Conservation (phyloP, 768 basidiomycete species). For the Mycena leptocephala region DNA sequence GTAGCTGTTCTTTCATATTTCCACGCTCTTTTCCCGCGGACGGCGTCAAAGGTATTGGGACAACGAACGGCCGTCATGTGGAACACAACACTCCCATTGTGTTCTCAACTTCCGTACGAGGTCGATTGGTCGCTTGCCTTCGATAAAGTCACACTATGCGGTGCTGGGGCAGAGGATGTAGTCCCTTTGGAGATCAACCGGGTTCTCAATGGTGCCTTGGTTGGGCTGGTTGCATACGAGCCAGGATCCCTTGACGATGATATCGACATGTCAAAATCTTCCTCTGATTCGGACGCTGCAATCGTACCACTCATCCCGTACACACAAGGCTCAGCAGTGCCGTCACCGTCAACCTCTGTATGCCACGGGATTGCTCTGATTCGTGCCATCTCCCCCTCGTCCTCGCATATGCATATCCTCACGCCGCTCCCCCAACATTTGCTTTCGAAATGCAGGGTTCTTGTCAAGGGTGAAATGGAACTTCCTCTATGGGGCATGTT, state of each 20-base stretch:
- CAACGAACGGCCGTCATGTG: slow-evolving; percentile 67
- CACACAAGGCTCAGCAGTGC: slow-evolving; percentile 66
- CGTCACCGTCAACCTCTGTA: slow-evolving; percentile 71
- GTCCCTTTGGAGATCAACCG: slow-evolving; percentile 75
- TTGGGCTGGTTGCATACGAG: slow-evolving; percentile 78
- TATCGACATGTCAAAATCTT: slow-evolving; percentile 26
- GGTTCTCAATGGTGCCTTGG: slow-evolving; percentile 87
- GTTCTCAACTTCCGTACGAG: slow-evolving; percentile 80
- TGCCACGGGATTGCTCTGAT: slow-evolving; percentile 88
- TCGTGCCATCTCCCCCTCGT: slow-evolving; percentile 63
- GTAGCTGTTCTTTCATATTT: slow-evolving; percentile 86
- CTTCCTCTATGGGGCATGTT: slow-evolving; percentile 91
- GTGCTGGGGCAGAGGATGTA: slow-evolving; percentile 87
- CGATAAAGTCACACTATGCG: slow-evolving; percentile 77
- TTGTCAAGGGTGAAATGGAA: slow-evolving; percentile 93
- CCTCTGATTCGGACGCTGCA: neutral
- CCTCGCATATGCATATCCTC: slow-evolving; percentile 78
- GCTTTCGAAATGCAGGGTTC: slow-evolving; percentile 60
- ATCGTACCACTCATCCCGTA: slow-evolving; percentile 64
- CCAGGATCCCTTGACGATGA: slow-evolving; percentile 56
- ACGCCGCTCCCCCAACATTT: slow-evolving; percentile 77
- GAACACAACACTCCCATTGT: slow-evolving; percentile 80
- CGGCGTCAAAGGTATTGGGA: slow-evolving; percentile 39
- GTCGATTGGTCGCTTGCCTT: slow-evolving; percentile 73
- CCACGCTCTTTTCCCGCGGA: slow-evolving; percentile 63